phyloP scores from a whole-genome alignment of 106 monocot species.

The Dioscorea zingiberensis region DNA sequence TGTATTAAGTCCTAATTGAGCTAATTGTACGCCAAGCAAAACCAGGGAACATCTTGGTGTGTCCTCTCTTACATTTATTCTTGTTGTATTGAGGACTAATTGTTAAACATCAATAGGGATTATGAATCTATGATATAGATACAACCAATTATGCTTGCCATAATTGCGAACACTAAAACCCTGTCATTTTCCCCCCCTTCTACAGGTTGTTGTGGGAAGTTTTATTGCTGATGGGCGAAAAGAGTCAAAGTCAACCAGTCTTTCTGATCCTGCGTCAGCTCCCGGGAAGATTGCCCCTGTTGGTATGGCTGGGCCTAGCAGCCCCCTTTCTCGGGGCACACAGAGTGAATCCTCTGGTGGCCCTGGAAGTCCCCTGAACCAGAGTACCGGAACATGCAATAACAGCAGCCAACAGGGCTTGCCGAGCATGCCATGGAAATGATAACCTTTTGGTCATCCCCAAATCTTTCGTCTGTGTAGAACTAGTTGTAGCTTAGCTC shows the following conservation, averaged over 20 bases:
- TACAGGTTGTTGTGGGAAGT: constrained; percentile 80
- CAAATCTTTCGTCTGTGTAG: not conserved
- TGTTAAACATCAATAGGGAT: too few relatives aligned
- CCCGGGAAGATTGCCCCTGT: constrained; percentile 21
- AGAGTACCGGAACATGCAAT: constrained; percentile 26
- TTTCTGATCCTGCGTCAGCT: constrained; percentile 18
- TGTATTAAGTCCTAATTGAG: too few relatives aligned
- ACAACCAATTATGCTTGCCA: too few relatives aligned
- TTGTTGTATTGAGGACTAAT: too few relatives aligned
- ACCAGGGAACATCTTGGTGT: too few relatives aligned
- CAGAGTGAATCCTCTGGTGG: constrained; percentile 76
- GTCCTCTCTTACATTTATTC: too few relatives aligned
- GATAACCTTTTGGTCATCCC: constrained; percentile 3
- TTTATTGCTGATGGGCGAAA: constrained; percentile 72
- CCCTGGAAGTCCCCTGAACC: constrained; percentile 52
- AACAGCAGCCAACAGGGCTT: constrained; percentile 45
- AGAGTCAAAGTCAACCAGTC: constrained; percentile 34
- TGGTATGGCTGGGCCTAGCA: constrained; percentile 27
- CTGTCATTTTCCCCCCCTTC: too few relatives aligned
- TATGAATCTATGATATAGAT: too few relatives aligned
- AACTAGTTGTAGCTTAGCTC: constrained; percentile 1
- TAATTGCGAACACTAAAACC: too few relatives aligned
- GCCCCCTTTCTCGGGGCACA: constrained; percentile 69
- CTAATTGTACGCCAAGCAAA: too few relatives aligned
- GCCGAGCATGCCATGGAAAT: constrained; percentile 66